These are phyloP conservation scores for Onygena corvina DNA, from an alignment of 2,329 filamentous ascomycete genomes.

Conservation along the genomic window DNA sequence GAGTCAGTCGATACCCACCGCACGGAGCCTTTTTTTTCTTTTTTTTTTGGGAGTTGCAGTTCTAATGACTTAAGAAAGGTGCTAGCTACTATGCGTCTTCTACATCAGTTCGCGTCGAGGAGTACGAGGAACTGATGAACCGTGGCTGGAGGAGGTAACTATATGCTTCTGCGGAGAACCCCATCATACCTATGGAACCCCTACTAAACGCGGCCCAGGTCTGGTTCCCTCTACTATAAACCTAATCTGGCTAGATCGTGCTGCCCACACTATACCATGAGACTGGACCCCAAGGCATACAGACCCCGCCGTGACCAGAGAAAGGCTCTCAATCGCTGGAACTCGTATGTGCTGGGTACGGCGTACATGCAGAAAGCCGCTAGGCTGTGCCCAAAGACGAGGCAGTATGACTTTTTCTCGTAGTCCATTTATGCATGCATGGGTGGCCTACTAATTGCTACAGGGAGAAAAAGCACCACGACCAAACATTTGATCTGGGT, in stretches of 20 bases:
- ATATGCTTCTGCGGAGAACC: no score
- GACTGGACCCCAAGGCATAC: conserved; percentile 34
- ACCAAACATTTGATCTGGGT: conserved; percentile 34
- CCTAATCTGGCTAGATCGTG: conserved; percentile 60
- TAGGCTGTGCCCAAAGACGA: conserved; percentile 33
- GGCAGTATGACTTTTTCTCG: conserved; percentile 28
- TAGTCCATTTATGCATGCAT: neutral
- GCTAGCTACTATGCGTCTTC: conserved; percentile 38
- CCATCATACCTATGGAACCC: no score
- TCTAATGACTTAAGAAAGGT: conserved; percentile 22
- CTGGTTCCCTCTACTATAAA: conserved; percentile 40
- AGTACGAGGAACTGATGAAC: conserved; percentile 39
- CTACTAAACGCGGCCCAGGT: conserved; percentile 22
- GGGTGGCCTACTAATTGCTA: neutral
- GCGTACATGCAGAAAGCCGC: conserved; percentile 38
- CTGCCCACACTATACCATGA: conserved; percentile 64
- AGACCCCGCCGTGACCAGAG: conserved; percentile 37
- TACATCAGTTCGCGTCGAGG: conserved; percentile 32
- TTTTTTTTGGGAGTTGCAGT: neutral
- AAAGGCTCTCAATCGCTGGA: conserved; percentile 39
- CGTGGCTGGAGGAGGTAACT: conserved; percentile 39
- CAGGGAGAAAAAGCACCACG: conserved; percentile 35
- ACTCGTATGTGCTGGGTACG: conserved; percentile 36
- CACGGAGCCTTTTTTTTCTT: no score
- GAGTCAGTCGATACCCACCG: conserved; percentile 31